These are phyloP conservation scores for Hypomontagnella submonticulosa DNA, from an alignment of 495 filamentous ascomycete genomes.

Conservation along the genomic window DNA sequence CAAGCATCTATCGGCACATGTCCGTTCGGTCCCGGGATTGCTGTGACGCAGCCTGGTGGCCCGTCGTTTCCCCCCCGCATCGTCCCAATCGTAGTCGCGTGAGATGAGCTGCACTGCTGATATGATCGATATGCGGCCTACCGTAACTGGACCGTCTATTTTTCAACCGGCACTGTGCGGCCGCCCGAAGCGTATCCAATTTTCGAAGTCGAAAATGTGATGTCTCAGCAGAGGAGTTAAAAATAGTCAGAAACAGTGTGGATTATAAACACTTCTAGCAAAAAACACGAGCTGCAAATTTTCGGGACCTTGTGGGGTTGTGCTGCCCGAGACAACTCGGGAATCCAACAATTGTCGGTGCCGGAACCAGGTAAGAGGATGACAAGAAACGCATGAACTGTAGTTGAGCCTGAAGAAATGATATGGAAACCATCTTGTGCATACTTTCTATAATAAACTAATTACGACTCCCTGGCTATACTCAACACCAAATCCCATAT, in stretches of 20 bases:
- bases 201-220: conserved; percentile 7
- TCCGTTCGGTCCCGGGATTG: conserved; percentile 54
- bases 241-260: conserved; percentile 21
- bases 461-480: neutral
- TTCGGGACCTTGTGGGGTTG: conserved; percentile 7
- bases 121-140: conserved; percentile 4
- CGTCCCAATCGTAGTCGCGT: conserved; percentile 20
- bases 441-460: neutral
- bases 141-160: conserved; percentile 3
- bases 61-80: conserved; percentile 9
- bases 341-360: neutral
- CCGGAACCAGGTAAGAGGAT: neutral
- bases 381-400: neutral
- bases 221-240: conserved; percentile 4
- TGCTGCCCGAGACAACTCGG: conserved; percentile 20
- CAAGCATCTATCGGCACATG: conserved; percentile 54
- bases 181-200: neutral
- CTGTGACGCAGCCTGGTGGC: conserved; percentile 37
- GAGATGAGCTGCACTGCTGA: conserved; percentile 24
- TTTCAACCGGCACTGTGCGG: conserved; percentile 10
- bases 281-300: conserved; percentile 7
- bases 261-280: conserved; percentile 1
- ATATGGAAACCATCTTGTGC: conserved; percentile 10
- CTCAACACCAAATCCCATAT: neutral
- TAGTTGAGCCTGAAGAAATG: neutral